Percentiles rank a stretch among this genome's conserved stretches.
phyloP scores from a whole-genome alignment of 208 protist species.

The Leishmania braziliensis region DNA sequence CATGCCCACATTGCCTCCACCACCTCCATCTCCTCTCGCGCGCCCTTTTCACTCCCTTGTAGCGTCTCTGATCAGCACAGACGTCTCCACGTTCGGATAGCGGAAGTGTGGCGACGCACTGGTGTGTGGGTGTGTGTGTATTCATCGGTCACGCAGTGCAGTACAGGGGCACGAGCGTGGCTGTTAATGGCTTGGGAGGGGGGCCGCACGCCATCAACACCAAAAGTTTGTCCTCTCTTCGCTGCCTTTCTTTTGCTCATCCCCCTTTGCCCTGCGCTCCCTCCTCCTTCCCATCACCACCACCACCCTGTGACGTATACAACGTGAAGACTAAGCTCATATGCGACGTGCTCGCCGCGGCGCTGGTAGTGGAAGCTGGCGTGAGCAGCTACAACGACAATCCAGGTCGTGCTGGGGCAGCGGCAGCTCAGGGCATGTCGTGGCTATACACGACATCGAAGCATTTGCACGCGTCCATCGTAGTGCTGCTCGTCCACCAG shows the following conservation, averaged over 20 bases:
- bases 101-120: too few relatives aligned
- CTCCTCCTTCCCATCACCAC: conserved; percentile 4
- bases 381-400: background rate
- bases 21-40: too few relatives aligned
- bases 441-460: background rate
- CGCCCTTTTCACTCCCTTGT: too few relatives aligned
- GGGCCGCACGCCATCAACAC: too few relatives aligned
- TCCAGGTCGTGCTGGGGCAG: background rate
- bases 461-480: conserved; percentile 14
- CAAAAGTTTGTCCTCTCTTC: background rate
- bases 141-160: too few relatives aligned
- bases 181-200: too few relatives aligned
- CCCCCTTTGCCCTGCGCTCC: conserved; percentile 10
- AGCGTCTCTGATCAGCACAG: too few relatives aligned
- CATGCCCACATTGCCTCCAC: too few relatives aligned
- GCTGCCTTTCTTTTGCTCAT: conserved; percentile 12
- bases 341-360: conserved; percentile 42
- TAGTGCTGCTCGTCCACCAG: conserved; percentile 29
- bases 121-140: too few relatives aligned
- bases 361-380: conserved; percentile 32
- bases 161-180: too few relatives aligned
- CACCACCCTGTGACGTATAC: conserved; percentile 11
- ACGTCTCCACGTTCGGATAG: too few relatives aligned
- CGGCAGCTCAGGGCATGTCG: background rate
- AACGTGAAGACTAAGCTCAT: conserved; percentile 24